Evolutionary conservation across 306 rosid genomes (phyloP), one percentile per base, ranked within the genome.

Genomic region (Corylus americana): DNA sequence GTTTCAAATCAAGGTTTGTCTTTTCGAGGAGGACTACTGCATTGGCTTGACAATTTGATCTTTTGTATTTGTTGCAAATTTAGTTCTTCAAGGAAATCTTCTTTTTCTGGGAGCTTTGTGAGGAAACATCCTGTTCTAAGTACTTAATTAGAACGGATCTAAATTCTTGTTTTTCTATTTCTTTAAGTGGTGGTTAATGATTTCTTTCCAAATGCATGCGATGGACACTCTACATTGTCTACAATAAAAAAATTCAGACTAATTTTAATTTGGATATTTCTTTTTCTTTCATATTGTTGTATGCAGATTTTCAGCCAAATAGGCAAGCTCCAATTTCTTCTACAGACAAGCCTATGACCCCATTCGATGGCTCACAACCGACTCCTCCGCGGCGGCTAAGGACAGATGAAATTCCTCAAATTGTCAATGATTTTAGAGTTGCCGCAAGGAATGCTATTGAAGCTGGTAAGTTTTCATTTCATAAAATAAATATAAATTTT

Each of bases 321-420:
- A 90, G 89, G 16, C 79, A 79, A 35, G 77, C 79, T 64, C 95
- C 95, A 14, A 75, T 92, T 17, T 92, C 97, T 63, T 80, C 85
- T 11, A 86, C 91, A 0, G 87, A 92, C 87, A 89, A 69, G 87
- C 80, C 84, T 64, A 81, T 90, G n/a, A 0, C 82, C 3, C 88
- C 90, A 12, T 50, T 70, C 71, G 89, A 78, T 9, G 75, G 20
- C 29, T 77, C 25, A 31, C 29, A 83, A 7, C 86, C 75, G 78
- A 82, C 91, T 7, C 88, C 89, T 55, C 97, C 97, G 3, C 83
- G 89, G 84, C 70, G 84, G 11, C 75, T 89, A 12, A 82, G 86
- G 68, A 83, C 73, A 0, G 88, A 91, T 25, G 97, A 88, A 80
- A 88, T 89, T 73, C 85, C 86, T 4, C 44, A 66, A 9, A 37